A percentile compares a stretch with the other conserved stretches of the same genome.
phyloP scores from a whole-genome alignment of 805 yeast species.

The Wickerhamiella dianesei region DNA sequence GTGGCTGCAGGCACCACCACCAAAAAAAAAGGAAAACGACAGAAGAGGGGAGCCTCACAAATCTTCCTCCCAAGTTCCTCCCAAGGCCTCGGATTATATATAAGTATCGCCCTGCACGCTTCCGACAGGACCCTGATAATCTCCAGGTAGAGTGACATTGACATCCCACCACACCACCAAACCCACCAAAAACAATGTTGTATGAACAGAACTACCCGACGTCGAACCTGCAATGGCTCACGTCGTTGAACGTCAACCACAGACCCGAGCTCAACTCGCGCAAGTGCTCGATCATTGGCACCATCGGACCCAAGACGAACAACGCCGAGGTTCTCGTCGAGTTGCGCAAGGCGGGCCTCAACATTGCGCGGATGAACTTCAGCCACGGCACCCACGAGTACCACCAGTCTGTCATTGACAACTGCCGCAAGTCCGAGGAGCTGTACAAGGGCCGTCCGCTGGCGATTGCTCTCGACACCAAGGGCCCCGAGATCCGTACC shows the following conservation, averaged over 20 bases:
- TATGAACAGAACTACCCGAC: constrained; percentile 21
- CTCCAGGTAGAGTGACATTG: no score
- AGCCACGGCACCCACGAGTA: constrained; percentile 97
- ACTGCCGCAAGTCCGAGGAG: constrained; percentile 87
- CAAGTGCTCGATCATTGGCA: constrained; percentile 94
- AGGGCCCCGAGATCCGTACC: constrained; percentile 99
- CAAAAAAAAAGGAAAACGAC: background rate
- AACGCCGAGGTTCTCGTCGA: constrained; percentile 66
- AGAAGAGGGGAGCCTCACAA: background rate
- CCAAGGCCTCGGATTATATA: background rate
- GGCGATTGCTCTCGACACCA: constrained; percentile 96
- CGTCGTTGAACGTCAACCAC: constrained; percentile 55
- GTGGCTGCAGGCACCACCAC: no score
- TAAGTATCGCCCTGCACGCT: no score
- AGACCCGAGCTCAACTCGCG: constrained; percentile 71
- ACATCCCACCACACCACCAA: no score
- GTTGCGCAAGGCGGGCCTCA: constrained; percentile 93
- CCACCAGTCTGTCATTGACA: constrained; percentile 94
- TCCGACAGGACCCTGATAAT: no score
- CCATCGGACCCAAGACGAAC: constrained; percentile 98
- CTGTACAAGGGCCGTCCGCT: constrained; percentile 89
- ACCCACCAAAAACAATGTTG: constrained; percentile 16
- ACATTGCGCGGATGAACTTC: constrained; percentile 98
- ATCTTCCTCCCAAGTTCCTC: background rate
- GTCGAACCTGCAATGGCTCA: constrained; percentile 60